These are phyloP conservation scores for Shiraia sp. DNA, from an alignment of 2,329 filamentous ascomycete species.

Conservation along the genomic window DNA sequence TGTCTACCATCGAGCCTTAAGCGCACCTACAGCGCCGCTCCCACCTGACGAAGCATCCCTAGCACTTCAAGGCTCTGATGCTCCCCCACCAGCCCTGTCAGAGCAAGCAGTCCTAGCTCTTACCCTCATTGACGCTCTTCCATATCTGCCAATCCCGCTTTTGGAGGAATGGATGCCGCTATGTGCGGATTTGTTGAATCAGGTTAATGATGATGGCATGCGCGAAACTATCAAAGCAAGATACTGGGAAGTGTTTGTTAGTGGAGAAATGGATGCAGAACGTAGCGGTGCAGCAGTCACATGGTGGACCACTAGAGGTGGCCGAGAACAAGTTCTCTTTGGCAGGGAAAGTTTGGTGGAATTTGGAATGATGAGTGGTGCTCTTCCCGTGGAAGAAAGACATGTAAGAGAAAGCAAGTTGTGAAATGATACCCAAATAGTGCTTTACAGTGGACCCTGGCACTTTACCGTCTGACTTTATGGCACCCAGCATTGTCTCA, in stretches of 20 bases:
- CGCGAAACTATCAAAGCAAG: slow-evolving; percentile 68
- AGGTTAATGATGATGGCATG: slow-evolving; percentile 64
- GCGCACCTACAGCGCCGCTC: slow-evolving; percentile 54
- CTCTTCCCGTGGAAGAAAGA: slow-evolving; percentile 43
- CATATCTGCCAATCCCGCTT: slow-evolving; percentile 69
- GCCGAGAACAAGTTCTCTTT: slow-evolving; percentile 60
- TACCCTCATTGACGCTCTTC: slow-evolving; percentile 77
- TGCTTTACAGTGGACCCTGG: background rate
- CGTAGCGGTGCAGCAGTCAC: slow-evolving; percentile 75
- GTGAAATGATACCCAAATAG: slow-evolving; percentile 36
- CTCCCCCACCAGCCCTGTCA: slow-evolving; percentile 56
- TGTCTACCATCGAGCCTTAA: slow-evolving; percentile 66
- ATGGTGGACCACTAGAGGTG: slow-evolving; percentile 79
- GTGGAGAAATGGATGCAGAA: slow-evolving; percentile 87
- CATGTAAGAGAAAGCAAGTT: slow-evolving; percentile 51
- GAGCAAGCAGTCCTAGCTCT: slow-evolving; percentile 79
- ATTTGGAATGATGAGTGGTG: slow-evolving; percentile 60
- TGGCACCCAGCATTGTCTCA: no score
- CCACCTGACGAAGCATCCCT: slow-evolving; percentile 46
- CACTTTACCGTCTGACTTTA: background rate
- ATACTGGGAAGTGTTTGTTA: slow-evolving; percentile 78
- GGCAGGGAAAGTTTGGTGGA: slow-evolving; percentile 57
- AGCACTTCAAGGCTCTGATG: slow-evolving; percentile 40
- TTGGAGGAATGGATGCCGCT: slow-evolving; percentile 82
- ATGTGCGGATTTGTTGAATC: slow-evolving; percentile 68